A percentile compares a stretch with the other conserved stretches of the same genome.
phyloP scores from a whole-genome alignment of 495 filamentous ascomycete genomes.

The Ramalina intermedia region DNA sequence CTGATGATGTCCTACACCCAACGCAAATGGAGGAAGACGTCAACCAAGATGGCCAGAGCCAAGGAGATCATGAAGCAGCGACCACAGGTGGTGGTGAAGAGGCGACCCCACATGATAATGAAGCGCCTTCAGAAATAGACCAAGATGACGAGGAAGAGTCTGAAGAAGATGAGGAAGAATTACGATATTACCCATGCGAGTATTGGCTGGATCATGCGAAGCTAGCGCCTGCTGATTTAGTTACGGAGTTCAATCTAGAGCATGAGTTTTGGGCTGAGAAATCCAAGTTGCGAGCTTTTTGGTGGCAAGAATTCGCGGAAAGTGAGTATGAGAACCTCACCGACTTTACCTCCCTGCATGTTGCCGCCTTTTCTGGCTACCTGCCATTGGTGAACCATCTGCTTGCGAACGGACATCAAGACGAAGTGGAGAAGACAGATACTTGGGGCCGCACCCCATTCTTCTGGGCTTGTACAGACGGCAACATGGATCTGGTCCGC shows the following conservation, averaged over 20 bases:
- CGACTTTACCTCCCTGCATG: slow-evolving; percentile 1
- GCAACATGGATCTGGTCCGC: slow-evolving; percentile 9
- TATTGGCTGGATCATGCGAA: slow-evolving; percentile 7
- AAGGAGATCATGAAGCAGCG: background rate
- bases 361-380: slow-evolving; percentile 6
- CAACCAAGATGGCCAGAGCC: background rate
- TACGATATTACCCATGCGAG: background rate
- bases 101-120: background rate
- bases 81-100: background rate
- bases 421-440: slow-evolving; percentile 4
- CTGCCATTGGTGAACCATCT: slow-evolving; percentile 1
- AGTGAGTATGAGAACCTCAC: slow-evolving; percentile 2
- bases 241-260: slow-evolving; percentile 6
- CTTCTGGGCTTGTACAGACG: slow-evolving; percentile 3
- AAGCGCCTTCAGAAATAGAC: background rate
- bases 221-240: slow-evolving; percentile 5
- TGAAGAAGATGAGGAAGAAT: background rate
- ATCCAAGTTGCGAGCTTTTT: background rate
- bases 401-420: background rate
- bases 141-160: background rate
- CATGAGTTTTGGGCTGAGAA: slow-evolving; percentile 7
- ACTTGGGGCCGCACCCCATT: slow-evolving; percentile 4
- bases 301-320: slow-evolving; percentile 5
- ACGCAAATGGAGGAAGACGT: background rate
- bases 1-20: background rate